phyloP scores from a whole-genome alignment of 1,139 yeast genomes.

The Geotrichum bryndzae region DNA sequence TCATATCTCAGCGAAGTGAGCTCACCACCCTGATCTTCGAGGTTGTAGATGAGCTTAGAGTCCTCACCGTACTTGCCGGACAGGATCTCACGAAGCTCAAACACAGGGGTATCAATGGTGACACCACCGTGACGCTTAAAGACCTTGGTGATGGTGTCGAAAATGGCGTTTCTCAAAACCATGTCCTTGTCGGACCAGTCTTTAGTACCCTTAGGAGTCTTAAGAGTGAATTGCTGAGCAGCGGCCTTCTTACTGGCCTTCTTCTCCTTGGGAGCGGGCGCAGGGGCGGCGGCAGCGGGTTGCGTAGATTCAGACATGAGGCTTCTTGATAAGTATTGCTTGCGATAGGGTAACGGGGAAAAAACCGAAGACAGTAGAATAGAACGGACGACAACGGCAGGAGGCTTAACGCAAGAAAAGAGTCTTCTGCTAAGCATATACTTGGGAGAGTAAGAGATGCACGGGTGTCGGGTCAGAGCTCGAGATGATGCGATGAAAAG shows the following conservation, averaged over 20 bases:
- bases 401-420: neutral
- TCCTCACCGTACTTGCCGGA: slow-evolving; percentile 98
- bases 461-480: no score
- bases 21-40: slow-evolving; percentile 98
- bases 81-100: slow-evolving; percentile 87
- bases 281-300: slow-evolving; percentile 16
- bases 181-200: slow-evolving; percentile 98
- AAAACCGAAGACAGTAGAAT: neutral
- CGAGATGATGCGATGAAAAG: neutral
- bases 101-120: slow-evolving; percentile 95
- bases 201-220: slow-evolving; percentile 91
- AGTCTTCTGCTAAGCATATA: neutral
- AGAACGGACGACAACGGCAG: neutral
- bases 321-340: slow-evolving; percentile 37
- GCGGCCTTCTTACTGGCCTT: slow-evolving; percentile 19
- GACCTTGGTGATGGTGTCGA: slow-evolving; percentile 59
- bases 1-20: slow-evolving; percentile 91
- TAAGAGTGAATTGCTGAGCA: slow-evolving; percentile 54
- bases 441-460: neutral
- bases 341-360: slow-evolving; percentile 20
- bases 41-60: slow-evolving; percentile 86
- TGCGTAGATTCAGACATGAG: slow-evolving; percentile 5
- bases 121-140: slow-evolving; percentile 96
- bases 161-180: slow-evolving; percentile 86
- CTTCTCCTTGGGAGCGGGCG: slow-evolving; percentile 10